Conservation (phyloP, 192 early-diverging fungal species). For the Fimicolochytrium jonesii region DNA sequence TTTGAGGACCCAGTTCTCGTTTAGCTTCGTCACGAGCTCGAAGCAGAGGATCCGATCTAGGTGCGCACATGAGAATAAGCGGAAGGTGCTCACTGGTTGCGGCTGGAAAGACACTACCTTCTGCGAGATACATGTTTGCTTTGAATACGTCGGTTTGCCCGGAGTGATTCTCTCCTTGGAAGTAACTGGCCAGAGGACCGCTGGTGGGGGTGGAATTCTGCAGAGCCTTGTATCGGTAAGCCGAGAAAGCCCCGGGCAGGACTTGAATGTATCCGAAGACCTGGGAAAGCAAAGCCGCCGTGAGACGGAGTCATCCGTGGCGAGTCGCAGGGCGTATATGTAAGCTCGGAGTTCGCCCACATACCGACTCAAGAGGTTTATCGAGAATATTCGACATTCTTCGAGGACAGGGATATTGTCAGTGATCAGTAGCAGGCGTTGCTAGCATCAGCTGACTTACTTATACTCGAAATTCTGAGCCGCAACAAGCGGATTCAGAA, state of each 20-base stretch:
- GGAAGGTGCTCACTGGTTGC: background rate
- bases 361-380: slow-evolving; percentile 77
- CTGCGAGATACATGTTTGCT: slow-evolving; percentile 75
- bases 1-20: slow-evolving; percentile 59
- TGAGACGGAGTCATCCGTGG: too few species aligned
- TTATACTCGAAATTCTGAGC: slow-evolving; percentile 87
- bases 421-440: background rate
- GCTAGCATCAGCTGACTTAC: slow-evolving; percentile 6
- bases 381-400: slow-evolving; percentile 86
- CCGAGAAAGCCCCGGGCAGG: slow-evolving; percentile 83
- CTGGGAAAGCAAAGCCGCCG: too few species aligned
- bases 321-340: too few species aligned
- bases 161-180: slow-evolving; percentile 48
- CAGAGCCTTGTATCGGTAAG: slow-evolving; percentile 72
- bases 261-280: slow-evolving; percentile 89
- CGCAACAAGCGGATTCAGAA: slow-evolving; percentile 70
- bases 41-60: slow-evolving; percentile 82
- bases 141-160: slow-evolving; percentile 58
- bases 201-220: slow-evolving; percentile 63
- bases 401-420: background rate
- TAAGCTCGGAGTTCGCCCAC: too few species aligned
- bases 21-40: slow-evolving; percentile 73
- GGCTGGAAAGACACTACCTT: slow-evolving; percentile 37
- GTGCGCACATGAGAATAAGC: too few species aligned
- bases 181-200: slow-evolving; percentile 68